A percentile compares a stretch with the other conserved stretches of the same genome.
Evolutionary conservation across 2,329 filamentous ascomycete genomes (phyloP).

Genomic region (Zasmidium angulare): DNA sequence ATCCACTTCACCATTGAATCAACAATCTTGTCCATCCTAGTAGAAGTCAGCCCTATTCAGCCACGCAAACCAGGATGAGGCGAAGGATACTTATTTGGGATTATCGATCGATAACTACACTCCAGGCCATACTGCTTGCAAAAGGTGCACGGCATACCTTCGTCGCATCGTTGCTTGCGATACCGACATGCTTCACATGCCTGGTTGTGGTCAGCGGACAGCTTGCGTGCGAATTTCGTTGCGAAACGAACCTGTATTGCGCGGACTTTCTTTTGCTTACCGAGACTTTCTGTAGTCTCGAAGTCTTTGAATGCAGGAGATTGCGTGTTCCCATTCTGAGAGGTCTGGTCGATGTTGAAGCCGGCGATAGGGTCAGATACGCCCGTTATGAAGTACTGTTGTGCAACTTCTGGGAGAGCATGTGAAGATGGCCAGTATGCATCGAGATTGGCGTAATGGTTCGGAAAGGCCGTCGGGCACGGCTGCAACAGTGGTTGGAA

Average conservation of each 20-base stretch:
- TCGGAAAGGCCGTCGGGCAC: not conserved
- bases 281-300: not conserved
- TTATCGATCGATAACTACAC: slow-evolving; percentile 84
- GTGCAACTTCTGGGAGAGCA: not conserved
- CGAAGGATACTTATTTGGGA: slow-evolving; percentile 66
- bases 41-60: not conserved
- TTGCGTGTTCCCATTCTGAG: too few species aligned
- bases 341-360: too few species aligned
- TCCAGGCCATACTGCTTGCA: slow-evolving; percentile 80
- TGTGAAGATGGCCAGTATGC: not conserved
- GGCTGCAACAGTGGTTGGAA: not conserved
- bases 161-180: slow-evolving; percentile 84
- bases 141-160: slow-evolving; percentile 73
- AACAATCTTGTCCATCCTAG: slow-evolving; percentile 3
- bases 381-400: too few species aligned
- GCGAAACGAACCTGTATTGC: slow-evolving; percentile 17
- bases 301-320: too few species aligned
- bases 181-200: slow-evolving; percentile 84
- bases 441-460: not conserved
- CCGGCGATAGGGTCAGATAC: too few species aligned
- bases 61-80: slow-evolving; percentile 30
- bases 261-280: slow-evolving; percentile 12
- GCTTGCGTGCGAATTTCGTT: not conserved
- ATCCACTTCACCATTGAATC: slow-evolving; percentile 3
- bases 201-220: too few species aligned